These are phyloP conservation scores for Herpomyces periplanetae DNA, from an alignment of 2,329 filamentous ascomycete genomes.

Conservation along the genomic window DNA sequence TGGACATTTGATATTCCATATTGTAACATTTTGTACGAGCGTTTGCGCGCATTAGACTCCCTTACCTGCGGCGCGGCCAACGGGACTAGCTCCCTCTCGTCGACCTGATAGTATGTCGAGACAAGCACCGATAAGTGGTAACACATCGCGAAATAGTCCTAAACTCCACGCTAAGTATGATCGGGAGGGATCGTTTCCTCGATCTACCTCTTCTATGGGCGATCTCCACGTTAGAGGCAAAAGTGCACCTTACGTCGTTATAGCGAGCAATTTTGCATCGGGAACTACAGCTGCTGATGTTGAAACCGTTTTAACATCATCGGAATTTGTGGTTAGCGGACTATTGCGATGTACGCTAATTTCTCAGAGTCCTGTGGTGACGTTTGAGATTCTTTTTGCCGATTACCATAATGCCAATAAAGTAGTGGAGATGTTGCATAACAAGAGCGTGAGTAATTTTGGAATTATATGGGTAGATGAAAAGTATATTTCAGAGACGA, in stretches of 20 bases:
- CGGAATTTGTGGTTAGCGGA: conserved; percentile 23
- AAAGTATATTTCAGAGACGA: conserved; percentile 3
- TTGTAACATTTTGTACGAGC: too few species aligned
- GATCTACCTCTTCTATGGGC: too few species aligned
- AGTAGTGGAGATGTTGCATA: conserved; percentile 35
- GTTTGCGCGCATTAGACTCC: too few species aligned
- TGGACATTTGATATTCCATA: too few species aligned
- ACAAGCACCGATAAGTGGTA: too few species aligned
- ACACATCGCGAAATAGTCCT: too few species aligned
- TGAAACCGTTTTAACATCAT: conserved; percentile 39
- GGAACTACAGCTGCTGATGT: conserved; percentile 50
- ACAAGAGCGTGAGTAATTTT: conserved; percentile 28
- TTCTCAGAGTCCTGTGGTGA: conserved; percentile 25
- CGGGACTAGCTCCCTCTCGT: too few species aligned
- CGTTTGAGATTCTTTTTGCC: conserved; percentile 36
- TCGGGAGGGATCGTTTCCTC: too few species aligned
- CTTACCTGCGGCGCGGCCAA: too few species aligned
- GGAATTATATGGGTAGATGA: conserved; percentile 3
- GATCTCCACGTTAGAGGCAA: too few species aligned
- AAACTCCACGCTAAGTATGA: too few species aligned
- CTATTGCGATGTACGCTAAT: conserved; percentile 25
- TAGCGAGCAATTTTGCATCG: conserved; percentile 42
- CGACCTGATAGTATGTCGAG: too few species aligned
- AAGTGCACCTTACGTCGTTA: conserved; percentile 28
- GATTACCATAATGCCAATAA: conserved; percentile 29